phyloP scores from a whole-genome alignment of 768 basidiomycete species.

The Lepiota brunneoincarnata region DNA sequence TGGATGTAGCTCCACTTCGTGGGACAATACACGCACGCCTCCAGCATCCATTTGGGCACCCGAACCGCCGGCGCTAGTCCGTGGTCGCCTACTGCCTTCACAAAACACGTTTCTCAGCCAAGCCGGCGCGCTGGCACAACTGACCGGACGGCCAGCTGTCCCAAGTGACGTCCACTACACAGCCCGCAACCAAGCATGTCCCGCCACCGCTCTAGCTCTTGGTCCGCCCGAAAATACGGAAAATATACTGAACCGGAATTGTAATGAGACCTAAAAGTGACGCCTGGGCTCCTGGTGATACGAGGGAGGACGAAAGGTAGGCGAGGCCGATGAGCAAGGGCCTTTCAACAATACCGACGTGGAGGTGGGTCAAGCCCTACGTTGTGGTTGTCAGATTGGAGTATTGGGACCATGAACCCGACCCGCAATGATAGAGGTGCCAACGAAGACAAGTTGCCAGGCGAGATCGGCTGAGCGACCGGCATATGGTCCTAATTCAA shows the following conservation, averaged over 20 bases:
- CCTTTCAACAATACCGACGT: constrained; percentile 52
- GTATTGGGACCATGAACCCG: neutral
- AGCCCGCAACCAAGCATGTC: constrained; percentile 81
- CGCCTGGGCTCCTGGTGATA: constrained; percentile 63
- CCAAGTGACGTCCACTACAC: constrained; percentile 65
- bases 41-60: constrained; percentile 33
- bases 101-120: constrained; percentile 58
- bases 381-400: neutral
- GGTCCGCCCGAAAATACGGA: constrained; percentile 71
- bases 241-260: constrained; percentile 68
- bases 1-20: constrained; percentile 35
- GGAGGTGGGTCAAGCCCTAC: constrained; percentile 53
- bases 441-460: constrained; percentile 64
- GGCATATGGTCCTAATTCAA: constrained; percentile 61
- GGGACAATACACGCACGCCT: constrained; percentile 61
- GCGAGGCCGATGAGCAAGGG: constrained; percentile 65
- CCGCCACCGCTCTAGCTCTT: constrained; percentile 62
- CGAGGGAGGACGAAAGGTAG: constrained; percentile 66
- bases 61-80: constrained; percentile 24
- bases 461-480: constrained; percentile 71
- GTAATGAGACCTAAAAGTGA: constrained; percentile 79
- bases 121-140: constrained; percentile 48
- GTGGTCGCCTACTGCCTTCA: constrained; percentile 27
- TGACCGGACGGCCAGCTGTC: constrained; percentile 34
- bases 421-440: constrained; percentile 59